phyloP scores from a whole-genome alignment of 768 basidiomycete species.

The Sutorius australiensis region DNA sequence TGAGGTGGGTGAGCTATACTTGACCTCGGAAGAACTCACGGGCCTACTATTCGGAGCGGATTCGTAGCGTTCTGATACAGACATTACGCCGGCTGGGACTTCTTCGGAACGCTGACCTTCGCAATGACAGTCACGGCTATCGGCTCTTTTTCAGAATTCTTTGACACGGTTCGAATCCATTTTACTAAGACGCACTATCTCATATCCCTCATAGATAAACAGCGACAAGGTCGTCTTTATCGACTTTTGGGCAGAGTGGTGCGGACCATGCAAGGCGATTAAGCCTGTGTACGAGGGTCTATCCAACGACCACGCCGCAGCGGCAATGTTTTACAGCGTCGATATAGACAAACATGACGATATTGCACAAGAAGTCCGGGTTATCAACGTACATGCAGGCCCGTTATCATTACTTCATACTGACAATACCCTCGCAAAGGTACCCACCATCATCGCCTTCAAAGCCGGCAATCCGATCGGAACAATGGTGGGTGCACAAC shows the following conservation, averaged over 20 bases:
- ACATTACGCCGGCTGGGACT: background rate
- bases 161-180: background rate
- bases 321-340: slow-evolving; percentile 3
- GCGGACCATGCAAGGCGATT: slow-evolving; percentile 5
- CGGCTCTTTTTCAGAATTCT: slow-evolving; percentile 5
- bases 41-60: background rate
- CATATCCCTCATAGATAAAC: background rate
- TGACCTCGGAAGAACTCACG: background rate
- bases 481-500: background rate
- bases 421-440: background rate
- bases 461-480: background rate
- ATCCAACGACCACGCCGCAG: background rate
- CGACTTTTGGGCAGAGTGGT: slow-evolving; percentile 12
- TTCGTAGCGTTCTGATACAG: too few relatives aligned
- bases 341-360: slow-evolving; percentile 35
- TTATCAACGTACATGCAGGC: background rate
- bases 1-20: background rate
- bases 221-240: slow-evolving; percentile 1
- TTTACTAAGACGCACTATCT: background rate
- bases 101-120: background rate
- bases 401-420: too few relatives aligned
- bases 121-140: slow-evolving; percentile 5
- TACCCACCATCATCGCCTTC: slow-evolving; percentile 2
- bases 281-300: slow-evolving; percentile 4
- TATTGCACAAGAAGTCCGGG: slow-evolving; percentile 3